A percentile compares a stretch with the other conserved stretches of the same genome.
These are phyloP conservation scores for Eucalyptus shirleyi DNA, from an alignment of 345 rosid genomes.

Conservation along the genomic window DNA sequence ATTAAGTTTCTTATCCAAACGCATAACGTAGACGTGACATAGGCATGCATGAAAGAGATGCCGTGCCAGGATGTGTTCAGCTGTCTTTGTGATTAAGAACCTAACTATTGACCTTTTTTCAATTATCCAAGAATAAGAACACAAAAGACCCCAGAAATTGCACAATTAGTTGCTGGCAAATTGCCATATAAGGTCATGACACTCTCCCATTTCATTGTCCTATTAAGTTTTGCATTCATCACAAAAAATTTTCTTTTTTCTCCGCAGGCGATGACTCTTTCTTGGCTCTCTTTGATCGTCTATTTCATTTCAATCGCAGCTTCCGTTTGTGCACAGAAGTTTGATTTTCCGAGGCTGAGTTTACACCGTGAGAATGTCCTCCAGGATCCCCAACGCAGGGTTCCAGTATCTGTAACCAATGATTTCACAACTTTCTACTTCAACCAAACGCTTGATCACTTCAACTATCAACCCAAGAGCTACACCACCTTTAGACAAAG, in stretches of 20 bases:
- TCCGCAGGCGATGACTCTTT: neutral
- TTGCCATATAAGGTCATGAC: neutral
- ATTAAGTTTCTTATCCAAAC: neutral
- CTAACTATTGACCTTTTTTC: neutral
- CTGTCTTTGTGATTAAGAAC: neutral
- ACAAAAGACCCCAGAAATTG: neutral
- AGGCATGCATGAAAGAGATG: rapidly evolving
- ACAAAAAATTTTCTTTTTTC: neutral
- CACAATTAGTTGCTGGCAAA: neutral
- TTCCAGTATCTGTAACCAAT: neutral
- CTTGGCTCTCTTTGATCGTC: neutral
- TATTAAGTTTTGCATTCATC: neutral
- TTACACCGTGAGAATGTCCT: neutral
- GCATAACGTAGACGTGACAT: neutral
- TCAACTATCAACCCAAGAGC: neutral
- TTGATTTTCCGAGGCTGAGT: neutral
- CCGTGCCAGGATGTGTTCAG: neutral
- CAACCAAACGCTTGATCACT: neutral
- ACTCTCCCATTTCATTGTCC: neutral
- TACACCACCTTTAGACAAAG: neutral
- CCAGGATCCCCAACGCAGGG: neutral
- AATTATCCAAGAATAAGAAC: neutral
- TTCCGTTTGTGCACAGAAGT: neutral
- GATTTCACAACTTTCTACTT: neutral
- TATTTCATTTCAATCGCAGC: neutral